Evolutionary conservation across 2,329 filamentous ascomycete species (phyloP), one percentile per base, ranked within the genome.

Genomic region (Penicillium sp.): DNA sequence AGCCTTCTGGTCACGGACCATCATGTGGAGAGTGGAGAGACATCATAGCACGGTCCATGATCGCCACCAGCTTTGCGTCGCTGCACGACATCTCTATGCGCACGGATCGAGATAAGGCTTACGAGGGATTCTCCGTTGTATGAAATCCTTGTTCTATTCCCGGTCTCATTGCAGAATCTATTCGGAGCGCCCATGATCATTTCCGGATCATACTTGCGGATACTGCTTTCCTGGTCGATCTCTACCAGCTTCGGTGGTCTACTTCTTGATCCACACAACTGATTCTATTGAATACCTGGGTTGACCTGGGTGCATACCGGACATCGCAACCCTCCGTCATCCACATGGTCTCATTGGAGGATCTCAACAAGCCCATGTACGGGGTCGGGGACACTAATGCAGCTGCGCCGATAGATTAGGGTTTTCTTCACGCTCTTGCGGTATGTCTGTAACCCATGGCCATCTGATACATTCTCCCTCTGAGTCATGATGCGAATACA

Each of bases 401-500:
- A 41, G 22, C 14, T 26, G 15, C 12, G 25, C 26, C 32, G 34
- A 39, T 47, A 38, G 29, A 47, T 49, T 44, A 48, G 40, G 39
- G 44, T 41, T 47, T 47, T 33, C 29, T 32, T 32, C 30, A 30
- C 10, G 15, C 20, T 39, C 12, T 20, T 39, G 23, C 30, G 42
- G 41, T 35, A 42, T 45, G 44, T 33, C 45, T 50, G 50, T 51
- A 50, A 50, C 48, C 50, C 31, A 37, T 37, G 40, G 35, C 40
- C 50, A 52, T 53, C 45, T 53, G 50, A 53, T 53, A 53, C 50
- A 52, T 51, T 51, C 51, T 25, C 42, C n/a, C 34, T 35, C 40
- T 44, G 49, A 49, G 47, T 54, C 49, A 52, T 54, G 51, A 44
- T 39, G 32, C 23, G 36, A 18, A 39, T 45, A 54, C 46, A 51